Conservation (phyloP, 108 stramenopile species). For the Fragilaria radians region DNA sequence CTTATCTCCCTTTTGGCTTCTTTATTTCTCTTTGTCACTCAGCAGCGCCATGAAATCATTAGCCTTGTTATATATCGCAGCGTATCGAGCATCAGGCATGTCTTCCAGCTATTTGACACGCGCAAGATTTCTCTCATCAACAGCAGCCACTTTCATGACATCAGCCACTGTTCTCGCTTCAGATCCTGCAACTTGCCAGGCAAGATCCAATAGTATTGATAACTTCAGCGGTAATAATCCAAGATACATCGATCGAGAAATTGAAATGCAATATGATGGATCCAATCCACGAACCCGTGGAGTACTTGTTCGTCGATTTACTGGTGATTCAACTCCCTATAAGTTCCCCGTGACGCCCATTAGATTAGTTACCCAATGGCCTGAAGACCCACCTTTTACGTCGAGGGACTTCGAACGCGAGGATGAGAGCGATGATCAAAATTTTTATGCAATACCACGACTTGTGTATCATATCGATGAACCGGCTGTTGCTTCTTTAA, state of each 20-base stretch:
- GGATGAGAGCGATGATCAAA: constrained; percentile 72
- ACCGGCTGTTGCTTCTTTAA: constrained; percentile 71
- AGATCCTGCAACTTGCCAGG: constrained; percentile 26
- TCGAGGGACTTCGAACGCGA: constrained; percentile 78
- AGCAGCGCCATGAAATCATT: no score
- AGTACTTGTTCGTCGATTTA: constrained; percentile 64
- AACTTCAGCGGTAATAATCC: constrained; percentile 38
- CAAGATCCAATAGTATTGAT: background rate
- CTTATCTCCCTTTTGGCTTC: no score
- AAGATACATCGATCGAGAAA: constrained; percentile 67
- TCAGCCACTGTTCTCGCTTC: constrained; percentile 16
- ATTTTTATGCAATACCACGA: constrained; percentile 83
- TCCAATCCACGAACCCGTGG: constrained; percentile 65
- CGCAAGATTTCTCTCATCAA: constrained; percentile 41
- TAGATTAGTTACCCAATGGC: constrained; percentile 74
- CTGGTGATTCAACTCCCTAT: constrained; percentile 80
- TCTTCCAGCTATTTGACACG: constrained; percentile 5
- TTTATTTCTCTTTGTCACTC: no score
- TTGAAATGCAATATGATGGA: constrained; percentile 57
- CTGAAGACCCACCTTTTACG: constrained; percentile 56
- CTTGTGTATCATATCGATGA: constrained; percentile 94
- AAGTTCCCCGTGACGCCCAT: constrained; percentile 53
- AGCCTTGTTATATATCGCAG: no score
- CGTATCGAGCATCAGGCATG: no score
- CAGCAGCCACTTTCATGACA: constrained; percentile 30